Evolutionary conservation across 345 rosid genomes (phyloP).

Genomic region (Citrus cavaleriei): DNA sequence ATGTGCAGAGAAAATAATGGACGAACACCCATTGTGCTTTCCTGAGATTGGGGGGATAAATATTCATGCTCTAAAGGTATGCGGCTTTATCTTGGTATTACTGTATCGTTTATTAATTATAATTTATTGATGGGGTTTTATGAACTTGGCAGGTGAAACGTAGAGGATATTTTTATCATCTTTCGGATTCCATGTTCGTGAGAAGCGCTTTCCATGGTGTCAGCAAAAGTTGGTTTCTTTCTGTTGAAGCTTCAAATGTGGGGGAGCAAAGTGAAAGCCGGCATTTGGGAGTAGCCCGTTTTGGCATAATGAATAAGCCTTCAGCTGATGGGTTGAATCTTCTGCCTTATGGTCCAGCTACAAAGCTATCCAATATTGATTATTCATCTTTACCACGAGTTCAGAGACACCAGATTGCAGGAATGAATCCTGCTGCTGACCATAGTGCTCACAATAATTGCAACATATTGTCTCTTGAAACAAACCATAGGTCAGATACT

Average conservation of each 20-base stretch:
- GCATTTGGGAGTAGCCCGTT: constrained; percentile 1
- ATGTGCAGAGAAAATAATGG: constrained; percentile 41
- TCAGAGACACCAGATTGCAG: constrained; percentile 6
- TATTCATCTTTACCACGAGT: constrained; percentile 12
- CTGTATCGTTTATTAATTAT: background rate
- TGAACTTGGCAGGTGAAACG: constrained; percentile 41
- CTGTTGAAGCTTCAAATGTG: constrained; percentile 40
- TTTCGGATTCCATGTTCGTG: constrained; percentile 48
- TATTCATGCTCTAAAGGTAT: constrained; percentile 52
- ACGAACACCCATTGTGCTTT: constrained; percentile 46
- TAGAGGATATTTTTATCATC: constrained; percentile 40
- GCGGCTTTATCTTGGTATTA: background rate
- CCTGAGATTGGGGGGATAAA: constrained; percentile 44
- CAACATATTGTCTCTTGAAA: constrained; percentile 5
- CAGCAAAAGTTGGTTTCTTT: constrained; percentile 43
- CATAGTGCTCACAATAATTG: background rate
- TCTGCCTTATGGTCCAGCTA: constrained; percentile 10
- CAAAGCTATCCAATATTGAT: background rate
- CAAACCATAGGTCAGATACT: constrained; percentile 1
- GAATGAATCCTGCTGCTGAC: constrained; percentile 11
- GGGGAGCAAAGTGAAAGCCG: constrained; percentile 10
- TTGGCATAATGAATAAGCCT: constrained; percentile 1
- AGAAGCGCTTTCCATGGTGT: constrained; percentile 43
- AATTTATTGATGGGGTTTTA: background rate
- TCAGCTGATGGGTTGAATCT: constrained; percentile 17